Base-by-base conservation (phyloP, 306 rosid genomes). In the Vicia faba region DNA sequence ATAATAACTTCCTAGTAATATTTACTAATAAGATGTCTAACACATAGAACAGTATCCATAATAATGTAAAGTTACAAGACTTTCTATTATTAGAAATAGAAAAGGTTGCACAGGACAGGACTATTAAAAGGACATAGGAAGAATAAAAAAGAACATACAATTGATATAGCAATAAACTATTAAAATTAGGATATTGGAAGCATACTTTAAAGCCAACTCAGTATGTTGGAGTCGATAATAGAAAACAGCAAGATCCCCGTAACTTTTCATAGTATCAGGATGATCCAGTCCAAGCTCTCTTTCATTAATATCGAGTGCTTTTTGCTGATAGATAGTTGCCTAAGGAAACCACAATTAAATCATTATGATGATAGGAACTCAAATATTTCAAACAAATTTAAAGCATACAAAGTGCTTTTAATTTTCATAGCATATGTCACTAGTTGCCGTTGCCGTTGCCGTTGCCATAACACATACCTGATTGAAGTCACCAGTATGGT, bases 221-320 rank as follows among this genome's bases (percentile, higher is more conserved):
- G 98, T 93, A 71, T 93, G 98, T 79, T 93, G 98, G 74, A 93
- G 98, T 43, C 98, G 87, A 78, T 93, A 93, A 79, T 93, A 93
- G 84, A 93, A 93, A 78, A 93, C 98, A 63, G 98, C 98, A 14
- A 93, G 89, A 79, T 93, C 98, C 69, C 98, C 98, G 48, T 93
- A 93, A 78, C 98, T 93, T 83, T 93, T 93, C 97, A 93, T 93
- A 15, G 98, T 93, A 71, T 93, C 98, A 73, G 98, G 98, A 86
- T 93, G 98, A 85, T 93, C 98, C 74, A 93, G 88, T 80, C 98
- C 97, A 45, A 93, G 97, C 81, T 93, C 98, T 81, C 98, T 89
- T 77, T 93, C 97, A 50, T 93, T 93, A 67, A 93, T 89, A 81
- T 93, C 98, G 79, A 93, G 76, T 36, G 98, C 98, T 64, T 93